Conservation (phyloP, 495 filamentous ascomycete genomes). For the Pyrenopolyporus hunteri region DNA sequence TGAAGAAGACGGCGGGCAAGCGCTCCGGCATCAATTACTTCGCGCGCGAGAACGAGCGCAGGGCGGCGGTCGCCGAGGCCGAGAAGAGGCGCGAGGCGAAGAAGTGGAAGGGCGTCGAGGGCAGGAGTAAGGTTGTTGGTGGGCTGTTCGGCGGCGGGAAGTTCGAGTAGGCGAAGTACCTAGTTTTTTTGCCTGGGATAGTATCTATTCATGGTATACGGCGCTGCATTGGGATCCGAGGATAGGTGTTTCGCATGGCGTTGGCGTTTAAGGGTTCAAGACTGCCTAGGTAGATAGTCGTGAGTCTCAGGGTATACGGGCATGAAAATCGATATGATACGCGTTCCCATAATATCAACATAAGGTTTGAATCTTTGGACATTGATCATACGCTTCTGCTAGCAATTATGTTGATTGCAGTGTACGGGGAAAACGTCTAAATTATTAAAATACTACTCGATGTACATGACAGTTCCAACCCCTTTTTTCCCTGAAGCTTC, state of each 20-base stretch:
- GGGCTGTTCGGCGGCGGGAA: slow-evolving; percentile 59
- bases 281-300: too few species aligned
- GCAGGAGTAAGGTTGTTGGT: slow-evolving; percentile 51
- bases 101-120: slow-evolving; percentile 69
- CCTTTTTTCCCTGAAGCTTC: too few species aligned
- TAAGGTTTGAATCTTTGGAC: background rate
- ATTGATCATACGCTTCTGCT: too few species aligned
- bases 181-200: too few species aligned
- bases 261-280: background rate
- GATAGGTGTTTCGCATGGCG: slow-evolving; percentile 12
- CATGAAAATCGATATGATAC: background rate
- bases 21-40: slow-evolving; percentile 76
- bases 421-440: too few species aligned
- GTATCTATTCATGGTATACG: background rate
- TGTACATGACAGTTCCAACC: too few species aligned
- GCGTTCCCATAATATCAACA: background rate
- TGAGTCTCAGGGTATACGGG: background rate
- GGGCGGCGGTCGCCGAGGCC: slow-evolving; percentile 61
- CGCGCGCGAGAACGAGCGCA: slow-evolving; percentile 72
- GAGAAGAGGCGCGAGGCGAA: slow-evolving; percentile 70
- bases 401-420: too few species aligned
- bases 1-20: slow-evolving; percentile 72
- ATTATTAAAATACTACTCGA: too few species aligned
- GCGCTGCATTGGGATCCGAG: background rate
- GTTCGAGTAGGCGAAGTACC: slow-evolving; percentile 49